Percentiles rank a stretch among this genome's conserved stretches.
Evolutionary conservation across 75 land plant species (phyloP).

Genomic region (Azolla pinnata): DNA sequence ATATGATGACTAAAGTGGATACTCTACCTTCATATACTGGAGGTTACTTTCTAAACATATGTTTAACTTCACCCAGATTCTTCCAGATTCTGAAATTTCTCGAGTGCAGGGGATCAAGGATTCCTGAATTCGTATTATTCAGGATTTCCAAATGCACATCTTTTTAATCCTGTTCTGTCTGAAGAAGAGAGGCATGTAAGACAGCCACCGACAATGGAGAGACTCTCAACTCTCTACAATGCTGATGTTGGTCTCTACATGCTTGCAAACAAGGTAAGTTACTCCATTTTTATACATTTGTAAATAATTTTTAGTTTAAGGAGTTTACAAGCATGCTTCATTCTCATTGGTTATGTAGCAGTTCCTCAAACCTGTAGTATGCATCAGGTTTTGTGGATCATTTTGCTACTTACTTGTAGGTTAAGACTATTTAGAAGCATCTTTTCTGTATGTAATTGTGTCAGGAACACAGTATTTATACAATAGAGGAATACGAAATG

Average conservation of each 20-base stretch:
- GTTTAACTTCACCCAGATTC: background rate
- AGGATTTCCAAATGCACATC: constrained; percentile 78
- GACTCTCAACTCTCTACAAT: constrained; percentile 93
- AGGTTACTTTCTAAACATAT: constrained; percentile 26
- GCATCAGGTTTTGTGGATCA: too few species aligned
- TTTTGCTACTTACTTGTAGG: too few species aligned
- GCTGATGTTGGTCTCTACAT: constrained; percentile 97
- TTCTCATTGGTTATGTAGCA: too few species aligned
- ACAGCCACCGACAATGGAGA: constrained; percentile 66
- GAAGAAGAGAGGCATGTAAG: constrained; percentile 40
- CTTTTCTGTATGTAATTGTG: too few species aligned
- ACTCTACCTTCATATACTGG: constrained; percentile 86
- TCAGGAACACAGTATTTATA: too few species aligned
- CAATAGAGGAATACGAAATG: too few species aligned
- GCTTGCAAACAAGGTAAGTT: constrained; percentile 87
- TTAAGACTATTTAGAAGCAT: too few species aligned
- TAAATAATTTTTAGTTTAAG: too few species aligned
- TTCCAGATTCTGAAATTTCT: background rate
- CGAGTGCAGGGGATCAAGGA: constrained; percentile 80
- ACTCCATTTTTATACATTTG: background rate
- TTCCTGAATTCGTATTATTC: constrained; percentile 85
- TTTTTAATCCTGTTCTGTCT: constrained; percentile 71
- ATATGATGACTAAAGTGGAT: constrained; percentile 84
- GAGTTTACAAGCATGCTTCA: too few species aligned
- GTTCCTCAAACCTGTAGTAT: too few species aligned